Evolutionary conservation across 805 yeast genomes (phyloP), one percentile per base, ranked within the genome.

Genomic region (Yarrowia osloensis): DNA sequence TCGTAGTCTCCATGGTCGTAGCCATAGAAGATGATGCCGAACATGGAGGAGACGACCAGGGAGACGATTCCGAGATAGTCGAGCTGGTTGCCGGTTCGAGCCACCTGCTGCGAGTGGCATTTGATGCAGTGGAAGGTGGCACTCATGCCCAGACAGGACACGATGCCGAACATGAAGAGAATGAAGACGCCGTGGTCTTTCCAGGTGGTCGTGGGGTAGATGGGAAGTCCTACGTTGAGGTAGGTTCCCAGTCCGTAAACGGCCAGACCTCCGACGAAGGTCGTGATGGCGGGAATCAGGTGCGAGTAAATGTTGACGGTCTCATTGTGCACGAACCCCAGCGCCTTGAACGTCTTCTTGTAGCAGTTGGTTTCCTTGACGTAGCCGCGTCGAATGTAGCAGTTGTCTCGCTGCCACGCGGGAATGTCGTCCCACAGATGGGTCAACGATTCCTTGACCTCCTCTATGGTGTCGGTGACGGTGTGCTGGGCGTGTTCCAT

Each of bases 1-100:
- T 63, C 49, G 29, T 39, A 81, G 55, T 67, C 47, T 55, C 67
- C 26, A 47, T 15, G n/a, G 69, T 70, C 59, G 70, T 67, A 44
- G 52, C 67, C 65, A 65, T 73, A 83, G 70, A 81, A 82, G 19
- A 83, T 72, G 21, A 85, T 70, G 1, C 86, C 81, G 9, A 85
- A 79, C 76, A 86, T 81, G 1, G 91, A 87, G 68, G 88, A 82
- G 3, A 90, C 83, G 65, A 88, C 88, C 68, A 89, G 79, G 15
- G 87, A 78, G 33, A 89, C 86, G 66, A 89, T 89, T 0, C 95
- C 95, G 71, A 89, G 80, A 73, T 89, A 89, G 75, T 89, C 95
- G 55, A 89, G 81, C 73, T 85, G 88, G 75, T 89, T 88, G 69
- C 92, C 90, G 42, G 84, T 75, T 65, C 77, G 79, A 39, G 85